Evolutionary conservation across 768 basidiomycete genomes (phyloP), one percentile per base, ranked within the genome.

Genomic region (Termitomyces heimii): DNA sequence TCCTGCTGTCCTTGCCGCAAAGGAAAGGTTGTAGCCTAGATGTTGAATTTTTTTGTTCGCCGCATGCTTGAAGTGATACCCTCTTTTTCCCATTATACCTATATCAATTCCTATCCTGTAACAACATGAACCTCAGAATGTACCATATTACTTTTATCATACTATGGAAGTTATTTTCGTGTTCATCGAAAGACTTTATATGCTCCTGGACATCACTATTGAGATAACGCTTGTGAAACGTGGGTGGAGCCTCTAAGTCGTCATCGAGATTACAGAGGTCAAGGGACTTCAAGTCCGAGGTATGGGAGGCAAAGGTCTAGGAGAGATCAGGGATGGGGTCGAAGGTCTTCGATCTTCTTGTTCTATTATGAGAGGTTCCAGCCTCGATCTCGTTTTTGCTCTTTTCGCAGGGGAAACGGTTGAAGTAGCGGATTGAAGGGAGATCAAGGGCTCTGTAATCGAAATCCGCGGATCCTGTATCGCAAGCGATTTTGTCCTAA

Each of bases 1-100:
- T 54, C 57, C 57, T 32, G 52, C 52, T 14, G 35, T 58, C 20
- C 12, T 40, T n/a, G 35, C 26, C 4, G 51, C 57, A 22, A 58
- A 58, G 22, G 35, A 40, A 29, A 53, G 42, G 34, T 22, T 57
- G 50, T 40, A 37, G 20, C 37, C 10, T 26, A 3, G 12, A n/a
- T n/a, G 50, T 28, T 28, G 7, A 9, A 35, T 3, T 37, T 35
- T n/a, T 37, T 51, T 39, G n/a, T n/a, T 26, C 9, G 1, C 22
- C 5, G 5, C 4, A 24, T 18, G 4, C 26, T 18, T 5, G 16
- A 18, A 2, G 1, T 28, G 6, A 50, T 18, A 50, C 26, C 32
- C 5, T 29, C 8, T 24, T 29, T 28, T 20, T n/a, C 9, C 9
- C 28, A 52, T 10, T 29, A 52, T 52, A 52, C 37, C 51, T 24